Conservation (phyloP, 768 basidiomycete species). For the Amanita brunnescens region DNA sequence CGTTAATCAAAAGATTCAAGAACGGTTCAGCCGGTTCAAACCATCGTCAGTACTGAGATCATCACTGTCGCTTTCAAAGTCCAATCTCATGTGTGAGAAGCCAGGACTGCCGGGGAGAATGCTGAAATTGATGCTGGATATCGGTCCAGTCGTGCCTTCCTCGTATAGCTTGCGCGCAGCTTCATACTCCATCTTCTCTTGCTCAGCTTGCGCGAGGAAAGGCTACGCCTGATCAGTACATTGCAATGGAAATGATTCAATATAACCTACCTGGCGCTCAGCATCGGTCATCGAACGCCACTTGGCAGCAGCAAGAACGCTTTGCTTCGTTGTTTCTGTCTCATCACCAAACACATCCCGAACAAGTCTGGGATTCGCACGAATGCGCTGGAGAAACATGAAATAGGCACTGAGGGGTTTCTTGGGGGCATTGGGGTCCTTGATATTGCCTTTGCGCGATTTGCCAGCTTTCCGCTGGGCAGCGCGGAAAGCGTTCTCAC, state of each 20-base stretch:
- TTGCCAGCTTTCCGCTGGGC: conserved; percentile 92
- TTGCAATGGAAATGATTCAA: conserved; percentile 6
- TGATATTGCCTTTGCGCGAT: conserved; percentile 88
- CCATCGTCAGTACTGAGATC: conserved; percentile 45
- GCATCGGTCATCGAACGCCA: conserved; percentile 93
- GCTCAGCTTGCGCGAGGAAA: conserved; percentile 87
- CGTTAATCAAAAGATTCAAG: conserved; percentile 16
- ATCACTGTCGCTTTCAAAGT: conserved; percentile 67
- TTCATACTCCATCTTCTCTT: conserved; percentile 93
- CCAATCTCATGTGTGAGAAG: conserved; percentile 52
- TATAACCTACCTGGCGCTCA: conserved; percentile 70
- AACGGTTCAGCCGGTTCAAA: conserved; percentile 26
- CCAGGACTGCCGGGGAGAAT: conserved; percentile 64
- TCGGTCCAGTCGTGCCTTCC: conserved; percentile 62
- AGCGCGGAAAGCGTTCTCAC: conserved; percentile 85
- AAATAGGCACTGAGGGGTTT: conserved; percentile 93
- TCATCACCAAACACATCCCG: conserved; percentile 81
- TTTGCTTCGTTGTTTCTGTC: conserved; percentile 91
- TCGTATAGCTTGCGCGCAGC: conserved; percentile 80
- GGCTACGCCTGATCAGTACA: conserved; percentile 43
- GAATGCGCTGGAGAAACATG: conserved; percentile 88
- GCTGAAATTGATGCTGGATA: conserved; percentile 75
- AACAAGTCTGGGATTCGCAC: conserved; percentile 69
- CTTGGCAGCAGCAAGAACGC: conserved; percentile 84
- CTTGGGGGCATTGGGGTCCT: conserved; percentile 95